Base-by-base conservation (phyloP, 2,329 filamentous ascomycete species). In the Calonectria pauciramosa region DNA sequence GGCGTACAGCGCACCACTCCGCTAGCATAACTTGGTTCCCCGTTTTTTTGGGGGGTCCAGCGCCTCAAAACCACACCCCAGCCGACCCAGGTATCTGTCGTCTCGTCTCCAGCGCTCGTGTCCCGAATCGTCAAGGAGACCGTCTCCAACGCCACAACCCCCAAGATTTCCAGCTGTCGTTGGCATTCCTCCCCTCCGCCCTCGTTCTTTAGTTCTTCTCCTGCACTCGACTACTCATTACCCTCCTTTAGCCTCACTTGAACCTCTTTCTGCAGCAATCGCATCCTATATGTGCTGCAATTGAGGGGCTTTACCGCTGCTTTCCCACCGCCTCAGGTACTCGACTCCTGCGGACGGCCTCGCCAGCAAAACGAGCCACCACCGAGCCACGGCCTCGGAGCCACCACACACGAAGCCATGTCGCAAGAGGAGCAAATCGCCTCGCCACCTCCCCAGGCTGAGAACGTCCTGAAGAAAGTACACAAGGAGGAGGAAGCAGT, bases 371-470 rank as follows among this genome's bases (percentile, higher is more conserved):
- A 65, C 56, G 68, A 66, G 56, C 70, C 60, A 60, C 68, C 44
- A 47, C 44, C n/a, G 69, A 77, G 47, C 51, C 52, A 44, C 49
- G 56, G 56, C 26, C 20, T 68, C 32, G n/a, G n/a, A 59, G 66
- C 30, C 68, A 59, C 56, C 64, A 74, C 60, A 56, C 49, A 77
- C 74, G 72, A 72, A 76, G 78, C 72, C 79, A 86, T 86, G 85
- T 81, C 84, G 76, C 83, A 84, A 77, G 79, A 78, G 69, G 82
- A 82, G 72, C 82, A 84, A 65, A 76, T 74, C 73, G 78, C 78
- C 69, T 81, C 81, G 54, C 76, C 79, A 68, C 78, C 77, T 73
- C 68, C 74, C 47, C 70, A 77, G 67, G 59, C 69, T 14, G 71
- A 74, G 13, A 68, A 75, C 52, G 38, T 63, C 59, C 66, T 75